Percentiles rank a stretch among this genome's conserved stretches.
These are phyloP conservation scores for Erythrobasidium yunnanense DNA, from an alignment of 768 basidiomycete species.

Conservation along the genomic window DNA sequence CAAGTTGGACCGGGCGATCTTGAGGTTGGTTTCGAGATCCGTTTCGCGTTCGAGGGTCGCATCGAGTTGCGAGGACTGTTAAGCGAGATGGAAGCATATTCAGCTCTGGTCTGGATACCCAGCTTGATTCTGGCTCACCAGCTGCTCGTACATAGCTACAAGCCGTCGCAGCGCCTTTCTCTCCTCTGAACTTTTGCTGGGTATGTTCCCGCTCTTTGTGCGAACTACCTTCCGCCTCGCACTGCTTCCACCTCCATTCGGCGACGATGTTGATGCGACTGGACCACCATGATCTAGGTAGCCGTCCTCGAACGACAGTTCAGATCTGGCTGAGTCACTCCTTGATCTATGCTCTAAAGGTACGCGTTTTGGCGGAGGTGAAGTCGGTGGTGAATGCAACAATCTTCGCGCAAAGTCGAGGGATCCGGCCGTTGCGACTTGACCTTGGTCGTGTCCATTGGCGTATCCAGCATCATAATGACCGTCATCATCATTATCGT, in stretches of 20 bases:
- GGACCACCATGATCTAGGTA: too few relatives aligned
- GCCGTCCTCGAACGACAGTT: too few relatives aligned
- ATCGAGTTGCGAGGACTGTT: constrained; percentile 12
- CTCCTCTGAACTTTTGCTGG: neutral
- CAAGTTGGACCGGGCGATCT: constrained; percentile 43
- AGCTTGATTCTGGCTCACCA: neutral
- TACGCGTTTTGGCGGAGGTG: too few relatives aligned
- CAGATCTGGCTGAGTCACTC: too few relatives aligned
- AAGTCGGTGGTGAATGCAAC: too few relatives aligned
- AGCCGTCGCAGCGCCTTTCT: constrained; percentile 10
- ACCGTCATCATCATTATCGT: too few relatives aligned
- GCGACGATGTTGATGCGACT: too few relatives aligned
- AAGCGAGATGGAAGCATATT: neutral
- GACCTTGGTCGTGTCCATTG: too few relatives aligned
- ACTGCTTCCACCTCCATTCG: neutral
- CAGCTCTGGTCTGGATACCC: neutral
- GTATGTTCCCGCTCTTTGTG: neutral
- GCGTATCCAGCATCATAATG: too few relatives aligned
- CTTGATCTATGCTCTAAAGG: too few relatives aligned
- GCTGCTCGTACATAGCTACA: constrained; percentile 23
- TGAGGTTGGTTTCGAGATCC: constrained; percentile 41
- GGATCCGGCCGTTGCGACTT: too few relatives aligned
- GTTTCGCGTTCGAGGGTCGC: constrained; percentile 38
- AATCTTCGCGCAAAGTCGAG: too few relatives aligned
- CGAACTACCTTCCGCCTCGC: neutral